Conservation (phyloP, 495 filamentous ascomycete genomes). For the Talaromyces trachyspermus region DNA sequence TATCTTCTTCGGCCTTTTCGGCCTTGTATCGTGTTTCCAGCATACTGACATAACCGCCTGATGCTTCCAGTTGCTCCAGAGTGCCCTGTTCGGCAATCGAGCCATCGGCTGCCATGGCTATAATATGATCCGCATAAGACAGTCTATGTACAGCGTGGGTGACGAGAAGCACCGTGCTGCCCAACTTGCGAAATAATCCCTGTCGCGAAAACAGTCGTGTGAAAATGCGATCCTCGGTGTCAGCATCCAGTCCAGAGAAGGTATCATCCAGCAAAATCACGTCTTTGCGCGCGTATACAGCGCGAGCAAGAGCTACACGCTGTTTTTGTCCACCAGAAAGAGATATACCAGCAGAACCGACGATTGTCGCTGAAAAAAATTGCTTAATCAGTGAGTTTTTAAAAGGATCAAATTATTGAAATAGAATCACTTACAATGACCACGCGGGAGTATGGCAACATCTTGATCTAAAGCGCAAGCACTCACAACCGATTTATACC, state of each 20-base stretch:
- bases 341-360: slow-evolving; percentile 47
- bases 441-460: slow-evolving; percentile 50
- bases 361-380: neutral
- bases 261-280: slow-evolving; percentile 52
- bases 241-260: slow-evolving; percentile 52
- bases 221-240: slow-evolving; percentile 56
- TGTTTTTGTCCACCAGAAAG: slow-evolving; percentile 73
- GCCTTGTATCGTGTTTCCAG: slow-evolving; percentile 1
- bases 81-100: slow-evolving; percentile 43
- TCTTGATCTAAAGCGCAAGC: slow-evolving; percentile 54
- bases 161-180: slow-evolving; percentile 32
- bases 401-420: slow-evolving; percentile 43
- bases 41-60: slow-evolving; percentile 37
- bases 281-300: slow-evolving; percentile 45
- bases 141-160: slow-evolving; percentile 33
- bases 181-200: slow-evolving; percentile 44
- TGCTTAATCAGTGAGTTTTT: neutral
- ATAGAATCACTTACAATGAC: slow-evolving; percentile 63
- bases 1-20: neutral
- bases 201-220: slow-evolving; percentile 44
- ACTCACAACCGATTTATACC: slow-evolving; percentile 55
- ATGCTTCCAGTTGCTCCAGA: slow-evolving; percentile 36
- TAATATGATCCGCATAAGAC: slow-evolving; percentile 43
- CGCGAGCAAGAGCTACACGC: slow-evolving; percentile 56
- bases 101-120: slow-evolving; percentile 39